phyloP scores from a whole-genome alignment of 2,329 filamentous ascomycete genomes.

The Clonostachys rosea region DNA sequence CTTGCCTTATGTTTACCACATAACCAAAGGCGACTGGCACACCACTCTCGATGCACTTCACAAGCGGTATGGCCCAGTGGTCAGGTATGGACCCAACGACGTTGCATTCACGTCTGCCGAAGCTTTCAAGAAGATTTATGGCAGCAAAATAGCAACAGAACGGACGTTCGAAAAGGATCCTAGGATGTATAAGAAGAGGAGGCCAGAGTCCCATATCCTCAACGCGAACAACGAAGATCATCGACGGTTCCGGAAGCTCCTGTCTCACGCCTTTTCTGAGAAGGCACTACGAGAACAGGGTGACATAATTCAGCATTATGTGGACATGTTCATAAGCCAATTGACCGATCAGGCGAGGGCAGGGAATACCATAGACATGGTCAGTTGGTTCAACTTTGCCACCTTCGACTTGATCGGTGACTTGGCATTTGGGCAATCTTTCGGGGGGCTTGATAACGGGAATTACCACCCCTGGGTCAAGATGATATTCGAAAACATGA shows the following conservation, averaged over 20 bases:
- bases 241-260: conserved; percentile 11
- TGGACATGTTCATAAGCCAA: conserved; percentile 8
- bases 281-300: conserved; percentile 21
- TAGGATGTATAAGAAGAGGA: too few relatives aligned
- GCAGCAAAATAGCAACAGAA: too few relatives aligned
- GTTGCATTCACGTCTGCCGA: too few relatives aligned
- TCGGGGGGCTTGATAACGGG: conserved; percentile 5
- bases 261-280: conserved; percentile 21
- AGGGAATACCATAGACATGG: conserved; percentile 9
- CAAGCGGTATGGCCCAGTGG: too few relatives aligned
- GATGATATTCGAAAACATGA: too few relatives aligned
- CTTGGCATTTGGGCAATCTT: conserved; percentile 9
- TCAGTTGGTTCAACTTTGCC: conserved; percentile 12
- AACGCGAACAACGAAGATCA: conserved; percentile 8
- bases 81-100: too few relatives aligned
- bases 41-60: too few relatives aligned
- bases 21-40: too few relatives aligned
- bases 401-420: conserved; percentile 14
- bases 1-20: too few relatives aligned
- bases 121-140: too few relatives aligned
- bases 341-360: conserved; percentile 2
- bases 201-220: conserved; percentile 5
- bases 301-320: conserved; percentile 17
- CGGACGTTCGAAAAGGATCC: too few relatives aligned
- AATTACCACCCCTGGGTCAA: conserved; percentile 7